A percentile compares a stretch with the other conserved stretches of the same genome.
phyloP scores from a whole-genome alignment of 1,284 basidiomycete species.

The Baeospora myosura region DNA sequence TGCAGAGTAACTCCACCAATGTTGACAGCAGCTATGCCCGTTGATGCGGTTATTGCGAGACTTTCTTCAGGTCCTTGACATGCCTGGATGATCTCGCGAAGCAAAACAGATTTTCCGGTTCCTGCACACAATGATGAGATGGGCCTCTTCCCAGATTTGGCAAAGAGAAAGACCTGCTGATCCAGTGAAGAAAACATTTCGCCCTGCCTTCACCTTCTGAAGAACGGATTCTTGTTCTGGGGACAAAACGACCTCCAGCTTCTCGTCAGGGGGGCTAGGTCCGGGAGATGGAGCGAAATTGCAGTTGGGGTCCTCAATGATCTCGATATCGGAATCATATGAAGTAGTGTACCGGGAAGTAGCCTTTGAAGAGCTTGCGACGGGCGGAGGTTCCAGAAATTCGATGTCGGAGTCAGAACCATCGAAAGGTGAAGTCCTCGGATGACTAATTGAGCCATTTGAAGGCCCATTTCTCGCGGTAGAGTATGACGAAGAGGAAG shows the following conservation, averaged over 20 bases:
- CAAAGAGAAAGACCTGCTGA: constrained; percentile 49
- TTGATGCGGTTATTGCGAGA: constrained; percentile 86
- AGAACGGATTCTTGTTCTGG: constrained; percentile 29
- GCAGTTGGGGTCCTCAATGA: constrained; percentile 4
- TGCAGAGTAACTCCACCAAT: constrained; percentile 88
- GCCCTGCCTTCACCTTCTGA: constrained; percentile 23
- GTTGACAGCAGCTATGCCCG: constrained; percentile 87
- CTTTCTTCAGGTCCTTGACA: constrained; percentile 45
- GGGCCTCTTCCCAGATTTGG: background rate
- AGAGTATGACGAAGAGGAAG: too few species aligned
- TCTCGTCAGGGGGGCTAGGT: background rate
- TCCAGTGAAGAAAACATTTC: constrained; percentile 70
- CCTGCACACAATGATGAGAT: constrained; percentile 36
- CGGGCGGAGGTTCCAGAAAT: constrained; percentile 1
- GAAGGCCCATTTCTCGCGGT: too few species aligned
- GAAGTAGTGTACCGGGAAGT: background rate
- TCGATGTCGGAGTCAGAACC: constrained; percentile 11
- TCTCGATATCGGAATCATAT: constrained; percentile 11
- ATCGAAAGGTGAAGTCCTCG: background rate
- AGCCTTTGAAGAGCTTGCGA: background rate
- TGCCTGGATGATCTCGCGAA: constrained; percentile 76
- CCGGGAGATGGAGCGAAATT: background rate
- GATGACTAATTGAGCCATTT: background rate
- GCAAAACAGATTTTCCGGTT: constrained; percentile 87
- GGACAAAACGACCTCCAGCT: constrained; percentile 23